Percentiles rank a stretch among this genome's conserved stretches.
Evolutionary conservation across 179 eudicot species (phyloP).

Genomic region (Sideroxylon spinosum): DNA sequence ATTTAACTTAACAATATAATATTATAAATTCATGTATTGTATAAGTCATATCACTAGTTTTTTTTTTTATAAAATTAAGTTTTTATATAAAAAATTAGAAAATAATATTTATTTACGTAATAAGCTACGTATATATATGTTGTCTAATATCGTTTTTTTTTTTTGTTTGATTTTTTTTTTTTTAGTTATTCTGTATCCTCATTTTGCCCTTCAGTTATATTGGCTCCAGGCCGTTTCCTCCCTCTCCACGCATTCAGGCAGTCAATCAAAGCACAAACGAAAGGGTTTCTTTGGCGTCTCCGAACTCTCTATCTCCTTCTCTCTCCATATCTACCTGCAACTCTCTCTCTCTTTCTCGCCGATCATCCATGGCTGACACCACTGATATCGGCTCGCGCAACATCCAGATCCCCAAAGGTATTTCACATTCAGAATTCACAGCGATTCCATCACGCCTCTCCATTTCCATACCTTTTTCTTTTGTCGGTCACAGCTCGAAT

Average conservation of each 20-base stretch:
- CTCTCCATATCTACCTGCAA: not conserved
- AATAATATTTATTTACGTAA: too few species aligned
- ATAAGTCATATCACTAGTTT: too few species aligned
- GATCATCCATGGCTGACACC: slow-evolving; percentile 53
- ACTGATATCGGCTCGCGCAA: slow-evolving; percentile 38
- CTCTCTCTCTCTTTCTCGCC: slow-evolving; percentile 1
- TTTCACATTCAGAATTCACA: too few species aligned
- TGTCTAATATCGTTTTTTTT: too few species aligned
- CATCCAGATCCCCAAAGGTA: slow-evolving; percentile 61
- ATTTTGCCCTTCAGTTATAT: slow-evolving; percentile 19
- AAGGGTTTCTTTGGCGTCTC: slow-evolving; percentile 25
- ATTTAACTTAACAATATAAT: too few species aligned
- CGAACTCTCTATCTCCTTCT: not conserved
- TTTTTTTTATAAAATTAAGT: too few species aligned
- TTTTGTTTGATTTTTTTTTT: too few species aligned
- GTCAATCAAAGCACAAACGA: slow-evolving; percentile 15
- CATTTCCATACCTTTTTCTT: not conserved
- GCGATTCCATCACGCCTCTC: too few species aligned
- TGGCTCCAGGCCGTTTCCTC: not conserved
- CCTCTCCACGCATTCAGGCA: slow-evolving; percentile 16
- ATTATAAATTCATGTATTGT: too few species aligned
- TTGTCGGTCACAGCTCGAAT: not conserved
- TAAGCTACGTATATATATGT: too few species aligned
- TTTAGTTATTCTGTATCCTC: too few species aligned
- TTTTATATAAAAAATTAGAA: too few species aligned